Conservation (phyloP, 495 filamentous ascomycete genomes). For the Cudoniella acicularis region DNA sequence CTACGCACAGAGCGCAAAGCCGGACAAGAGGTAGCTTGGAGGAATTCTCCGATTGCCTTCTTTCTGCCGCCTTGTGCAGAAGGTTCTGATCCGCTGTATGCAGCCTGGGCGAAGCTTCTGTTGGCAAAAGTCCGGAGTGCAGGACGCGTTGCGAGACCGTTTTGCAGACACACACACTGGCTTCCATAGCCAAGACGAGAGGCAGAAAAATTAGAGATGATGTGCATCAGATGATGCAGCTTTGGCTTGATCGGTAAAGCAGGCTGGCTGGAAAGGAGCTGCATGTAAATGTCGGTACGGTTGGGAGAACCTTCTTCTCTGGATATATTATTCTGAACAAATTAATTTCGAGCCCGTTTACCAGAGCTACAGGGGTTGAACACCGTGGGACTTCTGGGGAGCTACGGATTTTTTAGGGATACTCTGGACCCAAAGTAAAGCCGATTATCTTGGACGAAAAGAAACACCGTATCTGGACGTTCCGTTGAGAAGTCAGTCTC, state of each 20-base stretch:
- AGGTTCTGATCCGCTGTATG: slow-evolving; percentile 6
- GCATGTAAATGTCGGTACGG: not conserved
- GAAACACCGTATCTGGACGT: too few relatives aligned
- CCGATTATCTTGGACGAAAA: not conserved
- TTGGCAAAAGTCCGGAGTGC: slow-evolving; percentile 26
- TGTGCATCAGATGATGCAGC: slow-evolving; percentile 11
- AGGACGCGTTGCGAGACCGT: slow-evolving; percentile 4
- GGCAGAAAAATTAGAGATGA: not conserved
- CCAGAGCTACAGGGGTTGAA: not conserved
- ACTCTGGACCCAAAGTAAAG: not conserved
- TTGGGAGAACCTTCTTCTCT: not conserved
- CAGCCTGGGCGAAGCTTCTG: slow-evolving; percentile 16
- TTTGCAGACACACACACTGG: not conserved
- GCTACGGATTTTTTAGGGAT: not conserved
- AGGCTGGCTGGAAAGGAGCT: not conserved
- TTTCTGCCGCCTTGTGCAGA: slow-evolving; percentile 6
- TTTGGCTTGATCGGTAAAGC: slow-evolving; percentile 14
- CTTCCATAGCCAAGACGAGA: not conserved
- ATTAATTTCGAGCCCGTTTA: not conserved
- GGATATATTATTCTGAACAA: not conserved
- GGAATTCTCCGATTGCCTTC: slow-evolving; percentile 13
- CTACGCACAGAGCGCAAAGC: slow-evolving; percentile 17
- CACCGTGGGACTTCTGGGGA: not conserved
- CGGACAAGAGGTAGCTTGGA: slow-evolving; percentile 11
- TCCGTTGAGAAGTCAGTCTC: not conserved